Evolutionary conservation across 805 yeast species (phyloP).

Genomic region (Sugiyamaella americana): DNA sequence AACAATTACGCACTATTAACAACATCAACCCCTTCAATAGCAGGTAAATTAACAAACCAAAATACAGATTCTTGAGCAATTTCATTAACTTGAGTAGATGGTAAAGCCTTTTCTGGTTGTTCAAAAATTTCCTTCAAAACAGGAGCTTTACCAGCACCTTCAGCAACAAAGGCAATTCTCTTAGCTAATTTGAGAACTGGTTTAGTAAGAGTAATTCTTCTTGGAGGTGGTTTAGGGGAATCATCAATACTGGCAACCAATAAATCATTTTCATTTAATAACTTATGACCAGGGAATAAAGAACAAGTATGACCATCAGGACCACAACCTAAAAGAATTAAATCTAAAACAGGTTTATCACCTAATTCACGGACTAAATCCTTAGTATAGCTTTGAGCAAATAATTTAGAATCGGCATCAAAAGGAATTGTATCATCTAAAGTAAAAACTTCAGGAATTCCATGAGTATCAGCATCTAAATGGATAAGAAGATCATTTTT

Average conservation of each 20-base stretch:
- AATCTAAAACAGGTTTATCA: conserved; percentile 39
- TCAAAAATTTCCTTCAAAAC: conserved; percentile 65
- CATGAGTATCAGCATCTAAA: conserved; percentile 31
- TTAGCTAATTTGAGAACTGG: conserved; percentile 56
- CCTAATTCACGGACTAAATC: conserved; percentile 46
- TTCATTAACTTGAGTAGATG: conserved; percentile 69
- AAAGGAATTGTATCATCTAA: conserved; percentile 58
- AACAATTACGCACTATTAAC: conserved; percentile 6
- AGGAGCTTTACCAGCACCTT: conserved; percentile 77
- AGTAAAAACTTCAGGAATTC: conserved; percentile 55
- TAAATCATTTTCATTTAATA: conserved; percentile 49
- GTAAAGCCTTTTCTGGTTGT: conserved; percentile 38
- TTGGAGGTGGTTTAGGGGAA: conserved; percentile 91
- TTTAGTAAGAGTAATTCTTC: conserved; percentile 84
- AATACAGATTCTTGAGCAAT: conserved; percentile 45
- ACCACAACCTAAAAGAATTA: conserved; percentile 81
- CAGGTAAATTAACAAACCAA: conserved; percentile 85
- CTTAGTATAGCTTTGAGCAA: conserved; percentile 59
- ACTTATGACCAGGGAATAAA: conserved; percentile 75
- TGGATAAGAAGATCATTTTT: conserved; percentile 52
- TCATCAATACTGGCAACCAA: conserved; percentile 63
- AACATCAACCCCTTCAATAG: conserved; percentile 52
- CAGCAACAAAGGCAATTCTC: conserved; percentile 74
- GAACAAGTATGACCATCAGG: conserved; percentile 97
- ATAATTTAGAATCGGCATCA: conserved; percentile 46